Percentiles rank a stretch among this genome's conserved stretches.
Conservation (phyloP, 2,329 filamentous ascomycete genomes). For the Aureobasidium leucospermi region DNA sequence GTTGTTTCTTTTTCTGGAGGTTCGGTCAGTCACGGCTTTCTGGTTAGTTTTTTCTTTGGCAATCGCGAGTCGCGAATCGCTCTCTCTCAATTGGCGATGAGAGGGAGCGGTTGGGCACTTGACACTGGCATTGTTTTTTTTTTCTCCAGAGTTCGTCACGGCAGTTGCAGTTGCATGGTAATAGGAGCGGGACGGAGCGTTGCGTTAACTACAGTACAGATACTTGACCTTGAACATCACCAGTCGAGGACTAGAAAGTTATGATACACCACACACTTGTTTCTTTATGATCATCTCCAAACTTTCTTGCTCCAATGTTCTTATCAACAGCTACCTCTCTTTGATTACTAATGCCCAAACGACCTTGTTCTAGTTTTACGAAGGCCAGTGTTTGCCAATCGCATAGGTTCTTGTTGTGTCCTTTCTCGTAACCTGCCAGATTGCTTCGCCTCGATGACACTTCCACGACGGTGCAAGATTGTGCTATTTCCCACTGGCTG, state of each 20-base stretch:
- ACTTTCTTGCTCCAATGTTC: too few relatives aligned
- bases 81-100: too few relatives aligned
- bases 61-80: neutral
- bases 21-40: neutral
- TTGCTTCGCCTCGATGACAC: neutral
- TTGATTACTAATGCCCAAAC: neutral
- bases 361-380: neutral
- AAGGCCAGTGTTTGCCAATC: neutral
- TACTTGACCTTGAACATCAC: neutral
- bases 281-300: too few relatives aligned
- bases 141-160: neutral
- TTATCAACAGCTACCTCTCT: neutral
- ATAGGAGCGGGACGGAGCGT: neutral
- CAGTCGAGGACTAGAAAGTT: too few relatives aligned
- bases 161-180: neutral
- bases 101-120: too few relatives aligned
- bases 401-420: neutral
- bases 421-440: neutral
- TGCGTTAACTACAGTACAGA: neutral
- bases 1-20: neutral
- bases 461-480: slow-evolving; percentile 2
- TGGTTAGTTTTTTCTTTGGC: neutral
- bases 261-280: too few relatives aligned
- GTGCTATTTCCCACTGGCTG: slow-evolving; percentile 3
- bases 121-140: neutral